Conservation (phyloP, 2,329 filamentous ascomycete genomes). For the Neonectria neomacrospora region DNA sequence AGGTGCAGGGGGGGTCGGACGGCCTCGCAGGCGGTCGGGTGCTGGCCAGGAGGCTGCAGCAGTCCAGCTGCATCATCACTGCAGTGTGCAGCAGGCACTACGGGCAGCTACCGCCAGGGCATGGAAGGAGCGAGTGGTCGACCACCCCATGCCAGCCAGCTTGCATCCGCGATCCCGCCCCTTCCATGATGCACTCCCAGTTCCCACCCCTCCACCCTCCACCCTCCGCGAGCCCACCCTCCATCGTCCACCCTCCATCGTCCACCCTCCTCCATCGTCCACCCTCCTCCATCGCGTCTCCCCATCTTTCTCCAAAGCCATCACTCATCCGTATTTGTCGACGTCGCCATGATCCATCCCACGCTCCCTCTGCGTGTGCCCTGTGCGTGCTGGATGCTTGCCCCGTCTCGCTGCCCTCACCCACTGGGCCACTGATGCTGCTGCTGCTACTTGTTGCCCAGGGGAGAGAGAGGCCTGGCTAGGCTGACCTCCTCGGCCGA, state of each 20-base stretch:
- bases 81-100: neutral
- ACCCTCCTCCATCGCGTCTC: slow-evolving; percentile 28
- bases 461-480: slow-evolving; percentile 22
- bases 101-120: neutral
- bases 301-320: slow-evolving; percentile 39
- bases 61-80: neutral
- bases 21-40: slow-evolving; percentile 5
- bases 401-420: slow-evolving; percentile 32
- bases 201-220: neutral
- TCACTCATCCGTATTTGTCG: slow-evolving; percentile 29
- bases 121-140: neutral
- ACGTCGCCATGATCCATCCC: slow-evolving; percentile 7
- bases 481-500: slow-evolving; percentile 43
- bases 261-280: slow-evolving; percentile 1
- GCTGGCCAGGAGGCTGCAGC: neutral
- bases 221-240: neutral
- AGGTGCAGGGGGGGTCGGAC: slow-evolving; percentile 19
- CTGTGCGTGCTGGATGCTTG: slow-evolving; percentile 15
- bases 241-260: slow-evolving; percentile 2
- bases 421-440: neutral
- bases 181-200: slow-evolving; percentile 18
- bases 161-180: slow-evolving; percentile 38
- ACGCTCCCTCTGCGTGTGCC: neutral
- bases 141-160: slow-evolving; percentile 12
- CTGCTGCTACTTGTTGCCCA: slow-evolving; percentile 12